Base-by-base conservation (phyloP, 78 protist species). In the Salpingoeca rosetta region DNA sequence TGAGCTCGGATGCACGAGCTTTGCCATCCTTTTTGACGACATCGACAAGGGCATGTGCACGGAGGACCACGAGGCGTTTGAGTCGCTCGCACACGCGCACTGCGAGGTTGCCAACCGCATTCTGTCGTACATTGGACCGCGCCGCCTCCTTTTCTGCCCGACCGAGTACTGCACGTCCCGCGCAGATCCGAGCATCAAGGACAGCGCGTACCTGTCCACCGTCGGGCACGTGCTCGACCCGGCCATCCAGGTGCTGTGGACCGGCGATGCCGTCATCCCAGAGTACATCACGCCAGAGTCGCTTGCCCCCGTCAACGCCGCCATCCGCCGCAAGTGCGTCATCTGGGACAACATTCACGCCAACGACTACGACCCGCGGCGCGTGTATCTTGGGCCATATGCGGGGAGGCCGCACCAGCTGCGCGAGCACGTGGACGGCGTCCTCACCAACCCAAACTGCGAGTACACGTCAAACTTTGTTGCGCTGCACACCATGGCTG, bases 261-360 rank as follows among this genome's bases (percentile, higher is more conserved):
- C 84, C 7, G 84, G 84, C 3, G 36, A 7, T 27, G 2, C 37
- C 3, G 40, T 81, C 27, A 38, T 81, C 73, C 28, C 73, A 3
- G 42, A 3, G 22, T 17, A 42, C 39, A 81, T 57, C 24, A 12
- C 45, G 1, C 65, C 7, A 3, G 72, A 26, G 1, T 12, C 25
- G 25, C 10, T 81, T 17, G 28, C 22, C 25, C n/a, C 3, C 22
- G 28, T 81, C 45, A 38, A 7, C 7, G 75, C 41, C 73, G 84
- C 42, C 40, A 10, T 81, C 40, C n/a, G 22, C 22, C 84, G 84
- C 84, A 81, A 81, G 75, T 26, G 26, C 25, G 2, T 38, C 35
- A 11, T 81, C 3, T 81, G 84, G 84, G 84, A 81, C 84, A 81
- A 81, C 65, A 7, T 81, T 1, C 57, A 42, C 36, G 84, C 84